Base-by-base conservation (phyloP, 164 flowering plant genomes). In the Vitis rupestris region DNA sequence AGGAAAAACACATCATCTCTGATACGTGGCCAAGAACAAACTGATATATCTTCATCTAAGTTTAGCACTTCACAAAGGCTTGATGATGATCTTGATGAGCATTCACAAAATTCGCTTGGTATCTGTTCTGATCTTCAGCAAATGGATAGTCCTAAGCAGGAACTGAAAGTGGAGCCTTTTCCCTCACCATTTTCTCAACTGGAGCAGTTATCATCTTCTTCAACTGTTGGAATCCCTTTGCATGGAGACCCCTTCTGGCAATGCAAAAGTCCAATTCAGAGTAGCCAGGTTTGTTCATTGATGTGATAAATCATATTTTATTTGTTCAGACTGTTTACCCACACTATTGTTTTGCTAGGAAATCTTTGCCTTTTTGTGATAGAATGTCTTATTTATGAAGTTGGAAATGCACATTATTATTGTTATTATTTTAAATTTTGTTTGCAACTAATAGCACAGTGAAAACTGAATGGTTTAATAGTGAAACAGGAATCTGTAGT, bases 241-340 rank as follows among this genome's bases (percentile, higher is more conserved):
- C 68, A 78, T 14, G 89, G 83, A 44, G 92, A 91, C 68, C 66
- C 83, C 15, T 79, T 81, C 70, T 90, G 91, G 93, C 85, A 80
- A 58, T 78, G 76, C 77, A 90, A 70, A 80, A 83, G 81, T 77
- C 82, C 86, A 49, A 66, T 30, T 59, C 75, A 79, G 59, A 79
- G 67, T 73, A 82, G 72, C 67, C 85, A 89, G 94, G 94, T 89
- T 76, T 70, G 81, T 2, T 70, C 27, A 3, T 23, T 66, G 10
- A 13, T 16, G 56, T n/a, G n/a, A 53, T 53, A 53, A 53, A 53
- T 53, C n/a, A 53, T 53, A 53, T 53, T 14, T 53, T 53, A 53
- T 53, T 53, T 13, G n/a, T 53, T 53, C 56, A 53, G 15, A 10
- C 56, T 53, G n/a, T 53, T 12, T 4, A 13, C 56, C 56, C 14